phyloP scores from a whole-genome alignment of 768 basidiomycete species.

The Termitomyces bulborhizus region DNA sequence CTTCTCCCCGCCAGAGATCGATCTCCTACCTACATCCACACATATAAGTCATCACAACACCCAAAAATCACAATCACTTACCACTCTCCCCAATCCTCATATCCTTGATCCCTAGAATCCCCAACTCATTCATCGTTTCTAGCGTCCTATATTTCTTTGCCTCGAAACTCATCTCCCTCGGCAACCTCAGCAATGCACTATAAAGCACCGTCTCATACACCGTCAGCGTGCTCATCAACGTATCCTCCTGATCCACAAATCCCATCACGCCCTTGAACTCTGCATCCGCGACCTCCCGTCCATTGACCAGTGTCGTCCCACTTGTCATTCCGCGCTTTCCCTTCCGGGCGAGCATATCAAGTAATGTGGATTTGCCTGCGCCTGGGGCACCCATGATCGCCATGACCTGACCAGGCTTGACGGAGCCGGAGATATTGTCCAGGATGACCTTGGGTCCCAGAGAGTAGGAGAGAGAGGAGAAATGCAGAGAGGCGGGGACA shows the following conservation, averaged over 20 bases:
- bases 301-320: slow-evolving; percentile 82
- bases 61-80: slow-evolving; percentile 22
- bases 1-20: slow-evolving; percentile 97
- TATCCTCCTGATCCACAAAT: slow-evolving; percentile 98
- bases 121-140: slow-evolving; percentile 95
- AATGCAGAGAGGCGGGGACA: slow-evolving; percentile 90
- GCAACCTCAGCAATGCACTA: slow-evolving; percentile 83
- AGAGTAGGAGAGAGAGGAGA: slow-evolving; percentile 76
- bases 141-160: slow-evolving; percentile 94
- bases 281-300: slow-evolving; percentile 62
- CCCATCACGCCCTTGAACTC: slow-evolving; percentile 86
- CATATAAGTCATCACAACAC: neutral
- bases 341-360: slow-evolving; percentile 93
- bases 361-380: slow-evolving; percentile 92
- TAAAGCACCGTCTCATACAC: slow-evolving; percentile 98
- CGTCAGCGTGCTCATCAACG: slow-evolving; percentile 92
- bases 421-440: slow-evolving; percentile 75
- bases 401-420: slow-evolving; percentile 85
- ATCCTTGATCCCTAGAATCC: slow-evolving; percentile 87
- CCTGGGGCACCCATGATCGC: slow-evolving; percentile 98
- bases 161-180: slow-evolving; percentile 90
- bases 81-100: slow-evolving; percentile 86
- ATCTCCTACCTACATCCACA: slow-evolving; percentile 57
- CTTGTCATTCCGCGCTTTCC: slow-evolving; percentile 72
- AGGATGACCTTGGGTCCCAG: slow-evolving; percentile 65